Evolutionary conservation across 192 early-diverging fungal genomes (phyloP).

Genomic region (Thoreauomyces humboldtii): DNA sequence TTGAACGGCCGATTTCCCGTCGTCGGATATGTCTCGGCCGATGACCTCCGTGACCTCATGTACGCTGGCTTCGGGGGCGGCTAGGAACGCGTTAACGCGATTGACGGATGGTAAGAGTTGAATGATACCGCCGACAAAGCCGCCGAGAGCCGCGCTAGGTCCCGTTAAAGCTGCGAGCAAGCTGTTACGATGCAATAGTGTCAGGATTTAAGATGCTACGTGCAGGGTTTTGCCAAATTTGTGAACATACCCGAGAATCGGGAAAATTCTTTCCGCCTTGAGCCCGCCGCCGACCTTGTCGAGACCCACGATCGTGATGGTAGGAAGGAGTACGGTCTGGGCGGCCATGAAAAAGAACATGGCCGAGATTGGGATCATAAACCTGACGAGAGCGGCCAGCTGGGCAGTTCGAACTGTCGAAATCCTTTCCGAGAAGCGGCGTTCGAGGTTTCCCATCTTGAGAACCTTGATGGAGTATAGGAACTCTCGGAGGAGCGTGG

Average conservation of each 20-base stretch:
- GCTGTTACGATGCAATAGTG: too few species aligned
- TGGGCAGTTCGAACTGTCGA: slow-evolving; percentile 1
- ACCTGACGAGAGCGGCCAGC: background rate
- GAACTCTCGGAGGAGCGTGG: slow-evolving; percentile 34
- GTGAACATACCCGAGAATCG: slow-evolving; percentile 2
- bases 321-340: background rate
- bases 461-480: slow-evolving; percentile 80
- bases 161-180: too few species aligned
- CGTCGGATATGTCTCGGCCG: too few species aligned
- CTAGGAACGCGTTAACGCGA: background rate
- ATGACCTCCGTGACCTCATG: background rate
- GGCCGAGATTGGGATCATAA: background rate
- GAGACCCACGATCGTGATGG: background rate
- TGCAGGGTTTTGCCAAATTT: too few species aligned
- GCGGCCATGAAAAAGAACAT: background rate
- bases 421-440: slow-evolving; percentile 66
- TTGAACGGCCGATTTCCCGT: too few species aligned
- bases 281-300: background rate
- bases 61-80: background rate
- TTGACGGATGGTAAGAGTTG: background rate
- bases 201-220: too few species aligned
- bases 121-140: too few species aligned
- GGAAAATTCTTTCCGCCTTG: background rate
- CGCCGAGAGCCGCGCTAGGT: too few species aligned
- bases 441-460: slow-evolving; percentile 88